phyloP scores from a whole-genome alignment of 305 asterid genomes.

The Solanum hybrid region DNA sequence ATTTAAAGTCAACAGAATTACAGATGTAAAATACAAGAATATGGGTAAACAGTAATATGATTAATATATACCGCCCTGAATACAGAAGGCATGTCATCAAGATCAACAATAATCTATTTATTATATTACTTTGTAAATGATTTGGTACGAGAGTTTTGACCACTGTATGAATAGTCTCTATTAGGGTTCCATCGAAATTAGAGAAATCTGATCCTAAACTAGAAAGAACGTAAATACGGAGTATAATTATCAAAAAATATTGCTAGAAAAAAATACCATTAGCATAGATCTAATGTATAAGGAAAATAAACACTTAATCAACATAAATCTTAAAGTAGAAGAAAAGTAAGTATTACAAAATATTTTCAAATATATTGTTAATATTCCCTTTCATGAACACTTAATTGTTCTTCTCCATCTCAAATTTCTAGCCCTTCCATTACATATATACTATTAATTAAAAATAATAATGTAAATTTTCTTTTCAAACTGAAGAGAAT shows the following conservation, averaged over 20 bases:
- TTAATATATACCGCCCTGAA: background rate
- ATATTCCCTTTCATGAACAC: background rate
- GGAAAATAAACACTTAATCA: background rate
- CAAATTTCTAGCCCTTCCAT: background rate
- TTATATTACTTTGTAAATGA: background rate
- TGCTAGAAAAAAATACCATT: background rate
- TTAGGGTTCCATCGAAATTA: too few relatives aligned
- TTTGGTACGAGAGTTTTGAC: too few relatives aligned
- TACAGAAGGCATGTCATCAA: background rate
- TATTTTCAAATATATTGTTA: background rate
- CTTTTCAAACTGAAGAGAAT: background rate
- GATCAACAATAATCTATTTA: background rate
- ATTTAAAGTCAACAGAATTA: background rate
- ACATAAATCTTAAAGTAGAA: background rate
- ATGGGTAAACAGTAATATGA: background rate
- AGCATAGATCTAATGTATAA: background rate
- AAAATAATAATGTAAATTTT: background rate
- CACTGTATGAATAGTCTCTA: too few relatives aligned
- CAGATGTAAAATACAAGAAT: background rate
- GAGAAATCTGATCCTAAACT: too few relatives aligned
- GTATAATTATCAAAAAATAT: background rate
- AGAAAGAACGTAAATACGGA: background rate
- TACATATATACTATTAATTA: background rate
- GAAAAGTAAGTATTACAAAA: background rate
- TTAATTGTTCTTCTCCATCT: background rate